A percentile compares a stretch with the other conserved stretches of the same genome.
Evolutionary conservation across 441 rosid species (phyloP).

Genomic region (Hura crepitans): DNA sequence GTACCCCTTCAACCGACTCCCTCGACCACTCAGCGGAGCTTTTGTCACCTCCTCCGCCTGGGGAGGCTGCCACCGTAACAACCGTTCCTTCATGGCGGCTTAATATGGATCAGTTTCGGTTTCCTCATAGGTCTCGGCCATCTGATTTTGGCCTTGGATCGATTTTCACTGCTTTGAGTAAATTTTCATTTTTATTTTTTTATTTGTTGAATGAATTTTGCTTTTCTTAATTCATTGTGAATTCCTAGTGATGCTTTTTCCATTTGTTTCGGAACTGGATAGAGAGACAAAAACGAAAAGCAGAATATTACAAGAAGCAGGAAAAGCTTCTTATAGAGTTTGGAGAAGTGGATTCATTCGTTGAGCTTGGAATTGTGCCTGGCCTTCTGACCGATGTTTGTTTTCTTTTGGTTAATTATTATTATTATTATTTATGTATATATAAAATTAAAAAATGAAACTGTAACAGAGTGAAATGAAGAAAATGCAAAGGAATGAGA

Average conservation of each 20-base stretch:
- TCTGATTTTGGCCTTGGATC: slow-evolving; percentile 21
- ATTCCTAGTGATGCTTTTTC: too few species aligned
- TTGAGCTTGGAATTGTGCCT: slow-evolving; percentile 43
- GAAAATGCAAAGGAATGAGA: slow-evolving; percentile 39
- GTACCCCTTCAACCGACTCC: slow-evolving; percentile 34
- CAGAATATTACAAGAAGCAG: slow-evolving; percentile 47
- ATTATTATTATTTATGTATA: too few species aligned
- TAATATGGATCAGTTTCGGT: slow-evolving; percentile 29
- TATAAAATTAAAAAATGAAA: too few species aligned
- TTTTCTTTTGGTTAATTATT: too few species aligned
- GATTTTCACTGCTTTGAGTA: slow-evolving; percentile 26
- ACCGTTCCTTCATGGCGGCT: slow-evolving; percentile 37
- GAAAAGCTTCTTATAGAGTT: slow-evolving; percentile 41
- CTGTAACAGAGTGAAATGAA: slow-evolving; percentile 38
- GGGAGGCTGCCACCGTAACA: slow-evolving; percentile 9
- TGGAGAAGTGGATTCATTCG: slow-evolving; percentile 41
- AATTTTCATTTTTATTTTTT: not conserved
- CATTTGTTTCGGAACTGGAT: too few species aligned
- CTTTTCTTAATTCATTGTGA: not conserved
- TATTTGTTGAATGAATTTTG: not conserved
- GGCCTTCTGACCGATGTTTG: slow-evolving; percentile 38
- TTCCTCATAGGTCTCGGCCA: slow-evolving; percentile 24
- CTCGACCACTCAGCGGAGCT: slow-evolving; percentile 39
- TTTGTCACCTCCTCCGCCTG: slow-evolving; percentile 33
- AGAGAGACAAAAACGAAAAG: slow-evolving; percentile 39